phyloP scores from a whole-genome alignment of 2,329 filamentous ascomycete species.

The Epichloe brachyelytri region DNA sequence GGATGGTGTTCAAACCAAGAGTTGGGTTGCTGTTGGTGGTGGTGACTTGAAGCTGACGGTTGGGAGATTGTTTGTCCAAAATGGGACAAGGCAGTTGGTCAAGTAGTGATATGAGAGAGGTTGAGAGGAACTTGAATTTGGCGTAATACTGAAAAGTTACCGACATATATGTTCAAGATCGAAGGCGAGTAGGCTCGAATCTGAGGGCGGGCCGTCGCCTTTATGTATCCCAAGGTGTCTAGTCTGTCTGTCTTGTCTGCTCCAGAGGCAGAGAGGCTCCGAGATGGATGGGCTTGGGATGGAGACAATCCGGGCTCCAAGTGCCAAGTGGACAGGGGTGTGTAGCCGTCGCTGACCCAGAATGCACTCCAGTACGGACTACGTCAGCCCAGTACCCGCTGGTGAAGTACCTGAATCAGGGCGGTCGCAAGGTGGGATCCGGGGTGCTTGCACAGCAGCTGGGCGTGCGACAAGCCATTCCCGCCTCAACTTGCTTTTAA shows the following conservation, averaged over 20 bases:
- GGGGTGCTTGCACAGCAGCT: neutral
- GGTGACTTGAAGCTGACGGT: no score
- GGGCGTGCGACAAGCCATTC: constrained; percentile 4
- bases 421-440: neutral
- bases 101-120: neutral
- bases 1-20: neutral
- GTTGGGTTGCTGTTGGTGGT: neutral
- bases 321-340: constrained; percentile 1
- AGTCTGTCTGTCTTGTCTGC: neutral
- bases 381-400: constrained; percentile 6
- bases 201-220: constrained; percentile 15
- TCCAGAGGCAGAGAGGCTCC: neutral
- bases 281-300: neutral
- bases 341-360: neutral
- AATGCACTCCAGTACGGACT: neutral
- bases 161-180: neutral
- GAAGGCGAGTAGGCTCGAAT: neutral
- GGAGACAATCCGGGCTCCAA: constrained; percentile 5
- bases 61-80: neutral
- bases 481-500: neutral
- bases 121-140: neutral
- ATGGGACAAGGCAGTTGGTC: neutral
- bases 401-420: constrained; percentile 8
- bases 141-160: neutral
- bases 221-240: constrained; percentile 19